Conservation (phyloP, 306 rosid species). For the Dalbergia cultrata region DNA sequence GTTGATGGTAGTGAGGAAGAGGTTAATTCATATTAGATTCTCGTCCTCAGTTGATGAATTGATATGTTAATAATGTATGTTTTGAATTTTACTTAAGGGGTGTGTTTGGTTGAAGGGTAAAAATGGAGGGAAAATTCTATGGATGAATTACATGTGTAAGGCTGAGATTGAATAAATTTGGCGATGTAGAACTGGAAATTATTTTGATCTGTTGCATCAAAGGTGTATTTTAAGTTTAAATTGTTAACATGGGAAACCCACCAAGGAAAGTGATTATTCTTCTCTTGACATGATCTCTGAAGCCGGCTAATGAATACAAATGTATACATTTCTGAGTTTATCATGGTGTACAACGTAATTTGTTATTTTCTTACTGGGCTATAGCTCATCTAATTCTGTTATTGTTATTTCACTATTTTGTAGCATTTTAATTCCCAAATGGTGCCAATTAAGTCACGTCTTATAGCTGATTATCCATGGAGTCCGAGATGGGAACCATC, state of each 20-base stretch:
- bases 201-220: constrained; percentile 14
- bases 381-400: constrained; percentile 2
- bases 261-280: constrained; percentile 34
- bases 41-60: constrained; percentile 28
- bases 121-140: neutral
- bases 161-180: neutral
- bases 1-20: constrained; percentile 13
- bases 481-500: constrained; percentile 92
- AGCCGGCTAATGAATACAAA: constrained; percentile 21
- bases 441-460: constrained; percentile 72
- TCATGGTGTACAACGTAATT: neutral
- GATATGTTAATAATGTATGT: constrained; percentile 7
- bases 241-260: neutral
- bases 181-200: constrained; percentile 31
- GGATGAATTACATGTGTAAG: too few species aligned
- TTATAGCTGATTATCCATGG: constrained; percentile 75
- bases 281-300: neutral
- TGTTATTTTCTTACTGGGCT: constrained; percentile 8
- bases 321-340: constrained; percentile 26
- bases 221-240: constrained; percentile 4
- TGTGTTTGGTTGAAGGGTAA: too few species aligned
- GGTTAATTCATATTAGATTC: neutral
- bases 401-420: constrained; percentile 25
- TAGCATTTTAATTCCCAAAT: constrained; percentile 83
- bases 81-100: neutral